These are phyloP conservation scores for Leccinum subtestaceum DNA, from an alignment of 768 basidiomycete genomes.

Conservation along the genomic window DNA sequence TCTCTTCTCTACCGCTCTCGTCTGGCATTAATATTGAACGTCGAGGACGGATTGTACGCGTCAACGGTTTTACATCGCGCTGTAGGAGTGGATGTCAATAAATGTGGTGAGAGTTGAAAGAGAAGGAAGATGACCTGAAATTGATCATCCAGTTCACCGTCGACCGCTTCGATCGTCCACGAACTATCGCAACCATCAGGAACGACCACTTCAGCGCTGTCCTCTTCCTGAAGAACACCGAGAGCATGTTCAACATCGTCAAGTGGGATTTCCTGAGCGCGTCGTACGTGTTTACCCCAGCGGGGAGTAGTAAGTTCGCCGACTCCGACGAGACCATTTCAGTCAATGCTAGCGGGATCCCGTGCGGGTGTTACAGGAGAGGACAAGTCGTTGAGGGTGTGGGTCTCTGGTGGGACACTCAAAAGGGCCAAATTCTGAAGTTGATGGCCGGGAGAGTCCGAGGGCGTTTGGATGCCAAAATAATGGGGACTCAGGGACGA, in stretches of 20 bases:
- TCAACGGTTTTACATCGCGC: slow-evolving; percentile 43
- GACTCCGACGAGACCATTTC: slow-evolving; percentile 85
- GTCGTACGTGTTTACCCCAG: slow-evolving; percentile 64
- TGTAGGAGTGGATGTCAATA: slow-evolving; percentile 22
- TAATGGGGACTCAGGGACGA: slow-evolving; percentile 89
- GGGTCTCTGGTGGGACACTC: slow-evolving; percentile 63
- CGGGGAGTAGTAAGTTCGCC: slow-evolving; percentile 97
- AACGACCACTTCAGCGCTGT: slow-evolving; percentile 36
- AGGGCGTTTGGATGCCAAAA: slow-evolving; percentile 68
- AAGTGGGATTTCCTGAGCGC: slow-evolving; percentile 30
- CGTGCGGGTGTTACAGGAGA: slow-evolving; percentile 70
- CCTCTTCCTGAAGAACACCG: slow-evolving; percentile 29
- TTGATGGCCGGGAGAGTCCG: slow-evolving; percentile 61
- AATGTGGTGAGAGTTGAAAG: background rate
- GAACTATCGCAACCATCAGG: slow-evolving; percentile 70
- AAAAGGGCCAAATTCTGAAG: slow-evolving; percentile 32
- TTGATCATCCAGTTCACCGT: slow-evolving; percentile 70
- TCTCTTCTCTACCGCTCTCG: slow-evolving; percentile 89
- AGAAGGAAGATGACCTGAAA: slow-evolving; percentile 52
- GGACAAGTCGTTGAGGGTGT: slow-evolving; percentile 47
- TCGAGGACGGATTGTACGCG: slow-evolving; percentile 52
- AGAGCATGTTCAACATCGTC: slow-evolving; percentile 43
- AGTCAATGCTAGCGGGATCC: slow-evolving; percentile 79
- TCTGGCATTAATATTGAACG: slow-evolving; percentile 59
- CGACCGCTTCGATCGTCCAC: slow-evolving; percentile 86